Conservation (phyloP, 2,329 filamentous ascomycete species). For the Geosmithia morbida region DNA sequence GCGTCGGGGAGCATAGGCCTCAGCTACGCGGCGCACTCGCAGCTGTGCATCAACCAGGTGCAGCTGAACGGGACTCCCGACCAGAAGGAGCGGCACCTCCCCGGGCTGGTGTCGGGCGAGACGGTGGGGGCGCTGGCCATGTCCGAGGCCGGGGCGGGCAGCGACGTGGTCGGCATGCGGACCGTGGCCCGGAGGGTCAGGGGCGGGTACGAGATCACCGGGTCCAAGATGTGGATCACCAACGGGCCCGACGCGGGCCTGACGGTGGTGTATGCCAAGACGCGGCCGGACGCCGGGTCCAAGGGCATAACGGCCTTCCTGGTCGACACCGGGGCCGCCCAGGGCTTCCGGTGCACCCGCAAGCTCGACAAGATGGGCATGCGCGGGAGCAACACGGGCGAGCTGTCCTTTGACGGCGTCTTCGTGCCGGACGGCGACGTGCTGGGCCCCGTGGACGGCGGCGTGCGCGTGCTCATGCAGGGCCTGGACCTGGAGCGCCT, state of each 20-base stretch:
- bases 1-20: constrained; percentile 75
- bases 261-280: constrained; percentile 96
- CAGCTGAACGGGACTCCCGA: constrained; percentile 70
- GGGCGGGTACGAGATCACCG: constrained; percentile 75
- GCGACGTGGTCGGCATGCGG: constrained; percentile 93
- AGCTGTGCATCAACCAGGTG: constrained; percentile 92
- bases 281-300: constrained; percentile 60
- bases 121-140: constrained; percentile 83
- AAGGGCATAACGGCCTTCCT: constrained; percentile 95
- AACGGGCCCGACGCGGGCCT: constrained; percentile 91
- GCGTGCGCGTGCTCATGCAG: constrained; percentile 88
- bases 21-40: constrained; percentile 90
- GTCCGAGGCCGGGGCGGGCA: constrained; percentile 83
- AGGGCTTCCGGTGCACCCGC: constrained; percentile 70
- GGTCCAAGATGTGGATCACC: constrained; percentile 99
- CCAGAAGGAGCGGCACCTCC: constrained; percentile 72
- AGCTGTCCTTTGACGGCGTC: constrained; percentile 79
- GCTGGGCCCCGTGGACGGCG: constrained; percentile 65
- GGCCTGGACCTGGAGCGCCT: constrained; percentile 88
- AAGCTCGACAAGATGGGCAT: constrained; percentile 98
- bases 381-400: constrained; percentile 92
- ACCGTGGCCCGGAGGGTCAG: constrained; percentile 67
- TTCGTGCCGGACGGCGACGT: constrained; percentile 77
- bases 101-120: constrained; percentile 65
- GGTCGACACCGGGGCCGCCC: constrained; percentile 45